Conservation (phyloP, 441 rosid species). For the Codiaeum variegatum region DNA sequence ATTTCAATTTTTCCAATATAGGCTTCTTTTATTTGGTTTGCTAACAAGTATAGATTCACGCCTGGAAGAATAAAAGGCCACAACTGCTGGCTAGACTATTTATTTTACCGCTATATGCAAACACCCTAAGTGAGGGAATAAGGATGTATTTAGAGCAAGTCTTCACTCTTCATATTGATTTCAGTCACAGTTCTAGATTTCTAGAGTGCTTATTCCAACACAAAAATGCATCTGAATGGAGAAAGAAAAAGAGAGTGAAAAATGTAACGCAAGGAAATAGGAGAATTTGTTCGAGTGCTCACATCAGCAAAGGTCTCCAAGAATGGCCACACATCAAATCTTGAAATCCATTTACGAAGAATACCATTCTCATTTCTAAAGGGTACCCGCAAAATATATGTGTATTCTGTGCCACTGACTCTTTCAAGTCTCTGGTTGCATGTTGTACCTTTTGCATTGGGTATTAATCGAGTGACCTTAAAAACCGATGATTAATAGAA, state of each 20-base stretch:
- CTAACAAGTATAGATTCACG: background rate
- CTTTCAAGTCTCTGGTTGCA: conserved; percentile 66
- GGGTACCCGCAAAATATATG: conserved; percentile 61
- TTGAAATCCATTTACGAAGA: conserved; percentile 67
- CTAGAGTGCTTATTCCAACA: background rate
- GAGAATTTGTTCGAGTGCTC: conserved; percentile 4
- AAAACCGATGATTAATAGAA: conserved; percentile 13
- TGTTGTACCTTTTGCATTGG: conserved; percentile 60
- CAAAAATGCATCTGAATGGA: background rate
- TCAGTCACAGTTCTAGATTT: background rate
- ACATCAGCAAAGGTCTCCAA: conserved; percentile 64
- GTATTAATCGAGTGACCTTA: conserved; percentile 63
- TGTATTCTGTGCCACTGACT: conserved; percentile 56
- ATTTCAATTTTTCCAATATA: background rate
- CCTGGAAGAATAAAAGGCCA: background rate
- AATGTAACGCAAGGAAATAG: background rate
- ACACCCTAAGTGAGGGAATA: background rate
- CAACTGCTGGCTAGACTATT: background rate
- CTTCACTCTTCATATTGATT: background rate
- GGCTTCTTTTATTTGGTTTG: background rate
- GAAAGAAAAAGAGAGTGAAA: background rate
- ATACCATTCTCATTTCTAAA: conserved; percentile 58
- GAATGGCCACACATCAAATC: conserved; percentile 64
- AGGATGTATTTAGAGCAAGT: no score
- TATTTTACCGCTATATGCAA: background rate